Conservation (phyloP, 805 yeast genomes). For the Saturnispora halmiae region DNA sequence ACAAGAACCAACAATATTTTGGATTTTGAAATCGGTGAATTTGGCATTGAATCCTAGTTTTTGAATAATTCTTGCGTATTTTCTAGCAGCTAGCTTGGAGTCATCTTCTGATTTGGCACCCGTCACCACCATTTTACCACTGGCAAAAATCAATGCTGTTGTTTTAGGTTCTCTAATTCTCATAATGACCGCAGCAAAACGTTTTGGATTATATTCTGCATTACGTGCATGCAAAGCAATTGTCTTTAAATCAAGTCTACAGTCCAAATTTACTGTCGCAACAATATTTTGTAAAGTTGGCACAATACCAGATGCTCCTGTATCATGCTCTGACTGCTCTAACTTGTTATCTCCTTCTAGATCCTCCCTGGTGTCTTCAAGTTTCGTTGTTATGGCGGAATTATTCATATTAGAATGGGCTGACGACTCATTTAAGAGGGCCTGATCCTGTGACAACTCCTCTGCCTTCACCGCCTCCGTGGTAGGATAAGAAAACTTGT, state of each 20-base stretch:
- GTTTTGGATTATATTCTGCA: conserved; percentile 96
- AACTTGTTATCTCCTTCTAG: conserved; percentile 3
- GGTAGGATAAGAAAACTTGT: conserved; percentile 55
- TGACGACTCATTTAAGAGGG: conserved; percentile 5
- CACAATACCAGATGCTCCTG: conserved; percentile 81
- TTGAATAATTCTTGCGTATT: conserved; percentile 96
- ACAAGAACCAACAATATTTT: conserved; percentile 96
- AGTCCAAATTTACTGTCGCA: conserved; percentile 94
- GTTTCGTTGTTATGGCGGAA: not conserved
- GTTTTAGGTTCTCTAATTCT: conserved; percentile 98
- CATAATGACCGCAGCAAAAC: conserved; percentile 99
- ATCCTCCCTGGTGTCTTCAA: conserved; percentile 1
- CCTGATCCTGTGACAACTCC: not conserved
- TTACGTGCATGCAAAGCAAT: conserved; percentile 98
- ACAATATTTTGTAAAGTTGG: conserved; percentile 95
- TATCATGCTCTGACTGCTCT: conserved; percentile 8
- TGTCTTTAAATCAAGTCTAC: conserved; percentile 91
- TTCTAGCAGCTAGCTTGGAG: conserved; percentile 94
- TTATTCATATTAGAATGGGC: not conserved
- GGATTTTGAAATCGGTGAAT: conserved; percentile 95
- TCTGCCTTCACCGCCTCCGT: conserved; percentile 13
- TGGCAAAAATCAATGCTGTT: conserved; percentile 93
- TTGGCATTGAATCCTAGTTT: conserved; percentile 97
- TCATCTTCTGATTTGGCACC: conserved; percentile 99
- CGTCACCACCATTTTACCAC: conserved; percentile 99